These are phyloP conservation scores for Podosphaera fusca DNA, from an alignment of 2,329 filamentous ascomycete genomes.

Conservation along the genomic window DNA sequence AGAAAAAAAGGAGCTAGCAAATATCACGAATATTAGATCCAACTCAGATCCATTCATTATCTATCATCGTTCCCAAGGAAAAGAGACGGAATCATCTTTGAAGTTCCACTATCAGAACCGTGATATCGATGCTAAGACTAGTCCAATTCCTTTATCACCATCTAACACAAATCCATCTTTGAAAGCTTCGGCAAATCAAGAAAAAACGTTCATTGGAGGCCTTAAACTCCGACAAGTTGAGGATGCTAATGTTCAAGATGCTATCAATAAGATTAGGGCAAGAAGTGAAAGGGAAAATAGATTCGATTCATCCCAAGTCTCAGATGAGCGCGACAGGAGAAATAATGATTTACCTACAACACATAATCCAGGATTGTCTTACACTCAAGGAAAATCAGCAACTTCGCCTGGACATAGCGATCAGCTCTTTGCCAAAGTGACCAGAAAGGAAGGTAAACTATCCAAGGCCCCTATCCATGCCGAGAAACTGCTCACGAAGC, in stretches of 20 bases:
- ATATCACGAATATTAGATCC: slow-evolving; percentile 1
- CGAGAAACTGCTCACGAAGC: too few species aligned
- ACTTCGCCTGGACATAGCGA: slow-evolving; percentile 7
- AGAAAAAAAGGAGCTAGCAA: slow-evolving; percentile 2
- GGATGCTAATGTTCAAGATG: slow-evolving; percentile 8
- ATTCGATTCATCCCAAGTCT: too few species aligned
- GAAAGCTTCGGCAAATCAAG: neutral
- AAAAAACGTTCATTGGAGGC: slow-evolving; percentile 12
- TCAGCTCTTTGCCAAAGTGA: slow-evolving; percentile 1
- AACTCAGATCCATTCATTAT: neutral
- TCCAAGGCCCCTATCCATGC: too few species aligned
- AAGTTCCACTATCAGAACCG: slow-evolving; percentile 4
- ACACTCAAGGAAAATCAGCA: neutral
- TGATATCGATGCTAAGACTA: neutral
- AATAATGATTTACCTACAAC: too few species aligned
- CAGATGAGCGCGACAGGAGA: too few species aligned
- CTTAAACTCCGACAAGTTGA: slow-evolving; percentile 13
- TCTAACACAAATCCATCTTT: neutral
- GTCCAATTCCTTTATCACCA: slow-evolving; percentile 4
- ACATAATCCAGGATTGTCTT: too few species aligned
- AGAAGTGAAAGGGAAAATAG: too few species aligned
- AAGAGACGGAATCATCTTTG: slow-evolving; percentile 4
- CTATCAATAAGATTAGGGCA: slow-evolving; percentile 2
- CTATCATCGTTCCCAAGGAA: neutral
- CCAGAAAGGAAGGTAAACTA: too few species aligned